Evolutionary conservation across 2,329 filamentous ascomycete genomes (phyloP), one percentile per base, ranked within the genome.

Genomic region (Clarireedia paspali): DNA sequence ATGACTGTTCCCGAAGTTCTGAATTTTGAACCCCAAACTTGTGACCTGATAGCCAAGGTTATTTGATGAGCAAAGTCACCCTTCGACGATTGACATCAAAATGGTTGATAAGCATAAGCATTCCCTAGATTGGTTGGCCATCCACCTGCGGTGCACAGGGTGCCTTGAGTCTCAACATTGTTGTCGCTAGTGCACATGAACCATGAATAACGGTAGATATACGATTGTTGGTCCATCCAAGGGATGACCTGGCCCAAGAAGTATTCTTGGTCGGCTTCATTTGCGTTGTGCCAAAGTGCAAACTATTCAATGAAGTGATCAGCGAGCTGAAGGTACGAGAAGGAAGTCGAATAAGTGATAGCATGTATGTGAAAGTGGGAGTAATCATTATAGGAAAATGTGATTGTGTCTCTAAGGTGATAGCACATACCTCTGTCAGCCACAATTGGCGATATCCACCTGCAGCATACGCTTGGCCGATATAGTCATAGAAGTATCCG

Each of bases 201-300:
- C 51, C 51, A 48, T 12, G 51, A 15, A 15, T 59, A 59, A 10
- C 57, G 30, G 47, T 48, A 27, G 2, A 59, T 12, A n/a, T 44
- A 59, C 10, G 51, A 45, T 40, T 71, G 69, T 40, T 63, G 61
- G 59, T 75, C 74, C 59, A 77, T 69, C 68, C 70, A 76, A 4
- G 69, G 68, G 61, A 75, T 70, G 42, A 75, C 73, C 9, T 63
- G 62, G 53, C 68, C 39, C 14, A 77, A 62, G 64, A 76, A 76
- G 7, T 52, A 57, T 34, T 62, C 65, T 59, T 73, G 60, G 34
- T 68, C 61, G 47, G 70, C 69, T 42, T 48, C 36, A 2, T 20
- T 27, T 20, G 45, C 52, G 4, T 24, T 24, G 15, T 38, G 14
- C 36, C 38, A 30, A 17, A 54, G 45, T 2, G 52, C 36, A 26